Conservation (phyloP, 2,329 filamentous ascomycete genomes). For the Dryadomyces quercus-mongolicae region DNA sequence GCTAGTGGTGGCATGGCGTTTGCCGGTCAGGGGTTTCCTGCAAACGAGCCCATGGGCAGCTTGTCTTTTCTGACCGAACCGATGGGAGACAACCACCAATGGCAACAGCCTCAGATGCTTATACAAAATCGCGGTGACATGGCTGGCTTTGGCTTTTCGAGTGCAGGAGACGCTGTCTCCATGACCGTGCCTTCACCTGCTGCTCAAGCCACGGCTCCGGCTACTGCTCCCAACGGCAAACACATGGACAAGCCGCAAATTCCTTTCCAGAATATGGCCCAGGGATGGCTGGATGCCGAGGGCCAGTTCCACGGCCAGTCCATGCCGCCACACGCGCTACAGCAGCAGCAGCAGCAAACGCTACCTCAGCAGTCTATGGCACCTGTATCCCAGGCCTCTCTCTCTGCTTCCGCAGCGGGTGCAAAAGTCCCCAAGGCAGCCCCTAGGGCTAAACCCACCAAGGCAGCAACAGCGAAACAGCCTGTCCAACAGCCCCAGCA, state of each 20-base stretch:
- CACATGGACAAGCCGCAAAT: not conserved
- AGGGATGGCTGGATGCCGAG: not conserved
- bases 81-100: conserved; percentile 1
- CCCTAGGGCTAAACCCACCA: not conserved
- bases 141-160: not conserved
- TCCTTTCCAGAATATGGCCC: not conserved
- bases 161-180: not conserved
- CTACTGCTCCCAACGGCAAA: not conserved
- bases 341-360: conserved; percentile 1
- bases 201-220: not conserved
- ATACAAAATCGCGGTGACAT: conserved; percentile 1
- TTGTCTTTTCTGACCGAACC: conserved; percentile 3
- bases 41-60: not conserved
- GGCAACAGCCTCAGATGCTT: conserved; percentile 1
- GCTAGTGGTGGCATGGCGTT: not conserved
- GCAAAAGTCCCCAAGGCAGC: not conserved
- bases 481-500: not conserved
- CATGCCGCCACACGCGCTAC: not conserved
- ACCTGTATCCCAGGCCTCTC: too few relatives aligned
- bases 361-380: not conserved
- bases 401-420: too few relatives aligned
- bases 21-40: conserved; percentile 3
- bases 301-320: not conserved
- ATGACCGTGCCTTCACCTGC: not conserved
- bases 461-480: not conserved